Conservation (phyloP, 495 filamentous ascomycete genomes). For the Aspergillus asperescens region DNA sequence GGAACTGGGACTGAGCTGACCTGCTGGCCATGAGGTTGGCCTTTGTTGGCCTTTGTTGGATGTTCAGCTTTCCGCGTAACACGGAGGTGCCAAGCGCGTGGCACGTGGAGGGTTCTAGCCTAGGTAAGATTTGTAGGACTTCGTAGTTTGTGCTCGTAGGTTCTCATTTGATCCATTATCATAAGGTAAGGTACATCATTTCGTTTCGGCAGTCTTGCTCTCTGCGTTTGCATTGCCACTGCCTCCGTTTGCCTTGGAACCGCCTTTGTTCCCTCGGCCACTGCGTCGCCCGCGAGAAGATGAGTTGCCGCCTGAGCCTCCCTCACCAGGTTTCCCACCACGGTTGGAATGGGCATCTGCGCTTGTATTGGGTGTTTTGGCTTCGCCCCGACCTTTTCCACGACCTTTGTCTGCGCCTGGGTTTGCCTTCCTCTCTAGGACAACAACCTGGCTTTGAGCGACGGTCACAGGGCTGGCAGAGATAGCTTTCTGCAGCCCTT, state of each 20-base stretch:
- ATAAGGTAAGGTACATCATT: constrained; percentile 13
- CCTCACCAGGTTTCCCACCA: constrained; percentile 27
- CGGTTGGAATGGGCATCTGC: constrained; percentile 9
- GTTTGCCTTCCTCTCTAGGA: constrained; percentile 69
- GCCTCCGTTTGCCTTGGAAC: constrained; percentile 19
- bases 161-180: constrained; percentile 8
- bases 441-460: constrained; percentile 78
- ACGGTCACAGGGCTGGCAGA: constrained; percentile 73
- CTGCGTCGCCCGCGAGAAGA: constrained; percentile 37
- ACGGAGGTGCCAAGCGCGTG: neutral
- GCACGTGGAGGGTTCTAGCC: neutral
- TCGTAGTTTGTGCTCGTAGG: neutral
- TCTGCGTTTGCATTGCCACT: constrained; percentile 14
- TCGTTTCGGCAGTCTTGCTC: constrained; percentile 17
- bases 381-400: constrained; percentile 38
- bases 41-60: no score
- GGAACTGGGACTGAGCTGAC: no score
- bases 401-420: constrained; percentile 37
- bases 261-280: constrained; percentile 30
- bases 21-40: no score
- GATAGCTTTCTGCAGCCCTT: constrained; percentile 69
- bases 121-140: no score
- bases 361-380: constrained; percentile 12
- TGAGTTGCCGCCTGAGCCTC: constrained; percentile 35
- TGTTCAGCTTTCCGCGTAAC: neutral